Base-by-base conservation (phyloP, 495 filamentous ascomycete genomes). In the Aspergillus funiculosus region DNA sequence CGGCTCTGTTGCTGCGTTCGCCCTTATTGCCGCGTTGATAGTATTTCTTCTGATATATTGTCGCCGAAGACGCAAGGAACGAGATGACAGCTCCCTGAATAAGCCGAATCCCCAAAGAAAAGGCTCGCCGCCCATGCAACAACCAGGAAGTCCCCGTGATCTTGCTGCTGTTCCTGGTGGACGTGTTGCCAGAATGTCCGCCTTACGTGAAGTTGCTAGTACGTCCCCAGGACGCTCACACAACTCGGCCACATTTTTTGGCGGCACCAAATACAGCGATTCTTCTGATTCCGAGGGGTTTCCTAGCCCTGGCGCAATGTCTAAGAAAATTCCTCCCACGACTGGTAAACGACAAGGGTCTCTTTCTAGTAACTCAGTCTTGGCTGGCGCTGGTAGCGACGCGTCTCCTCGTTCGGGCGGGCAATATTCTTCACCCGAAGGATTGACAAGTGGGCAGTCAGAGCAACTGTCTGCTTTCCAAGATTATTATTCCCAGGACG, bases 401-500 rank as follows among this genome's bases (percentile, higher is more conserved):
- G 80, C 78, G 35, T 95, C 91, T 5, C 91, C 90, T 26, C 68
- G 72, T 25, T 82, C 82, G 5, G 79, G 74, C 17, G 81, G 81
- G 22, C 83, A 86, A 47, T 80, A 83, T 60, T 92, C 89, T 8
- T 94, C 87, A 7, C 89, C 89, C 2, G 82, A 84, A 58, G 89
- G 83, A 18, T 59, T 92, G 39, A 78, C 85, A 4, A 94, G 88
- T 57, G 86, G 89, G 46, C 89, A 95, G 58, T 95, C 89, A 1
- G 94, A 99, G 70, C 94, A 95, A 61, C 65, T 99, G 24, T 80
- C 85, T 6, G 89, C 83, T 59, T 99, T 99, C 80, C 95, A 95
- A 57, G 92, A 99, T 58, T 99, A 99, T 63, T 99, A 99, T 65
- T 96, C 91, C 3, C 81, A 88, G 53, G 91, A 97, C 58, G 89